These are phyloP conservation scores for Hibiscus syriacus DNA, from an alignment of 345 rosid species.

Conservation along the genomic window DNA sequence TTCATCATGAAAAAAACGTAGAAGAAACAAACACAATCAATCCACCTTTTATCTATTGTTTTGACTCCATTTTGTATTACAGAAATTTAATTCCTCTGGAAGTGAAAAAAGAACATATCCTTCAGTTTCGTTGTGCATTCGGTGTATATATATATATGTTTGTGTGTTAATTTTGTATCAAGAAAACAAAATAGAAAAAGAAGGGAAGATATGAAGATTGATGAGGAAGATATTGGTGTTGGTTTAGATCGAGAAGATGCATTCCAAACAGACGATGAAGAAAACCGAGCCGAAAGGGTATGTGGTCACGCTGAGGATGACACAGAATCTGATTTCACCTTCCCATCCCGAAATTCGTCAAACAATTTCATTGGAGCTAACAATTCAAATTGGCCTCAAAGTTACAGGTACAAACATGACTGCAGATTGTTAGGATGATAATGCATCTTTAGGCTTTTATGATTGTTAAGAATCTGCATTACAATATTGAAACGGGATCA, in stretches of 20 bases:
- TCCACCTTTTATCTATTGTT: not conserved
- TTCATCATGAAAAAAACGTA: not conserved
- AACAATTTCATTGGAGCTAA: not conserved
- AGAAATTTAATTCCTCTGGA: not conserved
- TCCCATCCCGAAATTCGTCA: slow-evolving; percentile 12
- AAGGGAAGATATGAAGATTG: not conserved
- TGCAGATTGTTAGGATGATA: too few species aligned
- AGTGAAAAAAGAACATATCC: too few species aligned
- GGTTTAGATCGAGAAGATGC: slow-evolving; percentile 55
- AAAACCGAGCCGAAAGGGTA: slow-evolving; percentile 39
- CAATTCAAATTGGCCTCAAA: slow-evolving; percentile 2
- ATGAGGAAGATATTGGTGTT: slow-evolving; percentile 38
- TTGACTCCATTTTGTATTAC: not conserved
- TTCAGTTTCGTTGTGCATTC: too few species aligned
- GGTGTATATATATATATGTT: not conserved
- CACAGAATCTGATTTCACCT: slow-evolving; percentile 25
- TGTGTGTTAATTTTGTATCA: not conserved
- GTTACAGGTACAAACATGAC: not conserved
- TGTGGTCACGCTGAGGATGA: slow-evolving; percentile 32
- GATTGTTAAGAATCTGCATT: too few species aligned
- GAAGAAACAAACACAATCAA: not conserved
- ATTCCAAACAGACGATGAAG: slow-evolving; percentile 50
- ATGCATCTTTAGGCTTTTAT: too few species aligned
- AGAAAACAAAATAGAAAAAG: not conserved
- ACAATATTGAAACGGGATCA: not conserved